Evolutionary conservation across 345 rosid genomes (phyloP), one percentile per base, ranked within the genome.

Genomic region (Eucalyptus grandis): DNA sequence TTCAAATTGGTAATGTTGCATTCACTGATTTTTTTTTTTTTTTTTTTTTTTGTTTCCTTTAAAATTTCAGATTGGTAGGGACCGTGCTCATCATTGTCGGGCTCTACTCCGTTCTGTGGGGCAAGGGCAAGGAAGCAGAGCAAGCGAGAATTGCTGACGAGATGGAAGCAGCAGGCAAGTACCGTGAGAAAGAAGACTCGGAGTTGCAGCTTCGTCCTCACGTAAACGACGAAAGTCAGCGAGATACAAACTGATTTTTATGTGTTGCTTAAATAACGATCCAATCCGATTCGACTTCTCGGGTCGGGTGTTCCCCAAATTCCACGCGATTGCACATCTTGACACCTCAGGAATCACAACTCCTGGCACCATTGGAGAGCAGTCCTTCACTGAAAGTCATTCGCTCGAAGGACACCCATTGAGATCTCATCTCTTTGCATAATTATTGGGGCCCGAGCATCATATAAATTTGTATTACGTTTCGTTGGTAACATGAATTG

Each of bases 41-140:
- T n/a, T n/a, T n/a, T n/a, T n/a, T 26, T 37, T 16, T 12, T 24
- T 12, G 21, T 40, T 43, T 56, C 69, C 69, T 46, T 27, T 83
- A 0, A 24, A 43, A 21, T 40, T 46, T n/a, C 92, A 97, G 99
- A 87, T 93, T 91, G 87, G 53, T 96, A 80, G 99, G 99, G 60
- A 93, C 98, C 4, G 86, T 93, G 24, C 72, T 98, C 90, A 96
- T 98, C 16, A 92, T 97, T 49, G 91, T 87, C 21, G 99, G 99
- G 17, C 94, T 96, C 6, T 97, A 96, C 50, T 93, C 93, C 1
- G 99, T 98, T 56, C 93, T 98, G 14, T 98, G 99, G 99, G 99
- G 99, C 5, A 98, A 96, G 77, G 95, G 93, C 69, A 95, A 88
- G 91, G 99, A 98, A 81, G 72, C 46, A 14, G 77, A 87, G 88